A percentile compares a stretch with the other conserved stretches of the same genome.
Evolutionary conservation across 768 basidiomycete species (phyloP).

Genomic region (Nevesoporus exiguus): DNA sequence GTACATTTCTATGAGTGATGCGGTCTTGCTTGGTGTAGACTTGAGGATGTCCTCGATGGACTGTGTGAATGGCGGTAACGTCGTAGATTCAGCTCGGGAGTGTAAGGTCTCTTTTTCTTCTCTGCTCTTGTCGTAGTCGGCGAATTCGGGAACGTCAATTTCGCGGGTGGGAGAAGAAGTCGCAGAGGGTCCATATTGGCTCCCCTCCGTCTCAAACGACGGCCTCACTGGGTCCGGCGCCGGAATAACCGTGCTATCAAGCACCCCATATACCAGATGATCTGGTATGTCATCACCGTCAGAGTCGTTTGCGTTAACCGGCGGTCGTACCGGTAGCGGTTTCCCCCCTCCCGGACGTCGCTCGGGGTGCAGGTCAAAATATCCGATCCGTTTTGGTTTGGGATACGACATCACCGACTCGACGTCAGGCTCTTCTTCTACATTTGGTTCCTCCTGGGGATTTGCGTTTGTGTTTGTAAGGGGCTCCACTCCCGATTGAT

Average conservation of each 20-base stretch:
- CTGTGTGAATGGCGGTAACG: slow-evolving; percentile 21
- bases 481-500: slow-evolving; percentile 18
- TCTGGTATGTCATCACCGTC: slow-evolving; percentile 36
- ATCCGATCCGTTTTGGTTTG: slow-evolving; percentile 47
- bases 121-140: slow-evolving; percentile 17
- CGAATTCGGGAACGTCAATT: slow-evolving; percentile 31
- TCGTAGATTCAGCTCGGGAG: slow-evolving; percentile 28
- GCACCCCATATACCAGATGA: slow-evolving; percentile 32
- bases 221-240: slow-evolving; percentile 28
- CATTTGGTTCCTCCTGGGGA: slow-evolving; percentile 39
- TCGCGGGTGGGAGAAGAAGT: slow-evolving; percentile 25
- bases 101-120: slow-evolving; percentile 26
- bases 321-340: slow-evolving; percentile 24
- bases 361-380: slow-evolving; percentile 80
- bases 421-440: slow-evolving; percentile 42
- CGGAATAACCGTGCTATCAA: slow-evolving; percentile 16
- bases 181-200: slow-evolving; percentile 33
- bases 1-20: slow-evolving; percentile 83
- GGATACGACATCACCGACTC: slow-evolving; percentile 37
- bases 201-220: slow-evolving; percentile 33
- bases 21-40: slow-evolving; percentile 55
- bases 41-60: slow-evolving; percentile 12
- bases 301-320: slow-evolving; percentile 30
- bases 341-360: slow-evolving; percentile 40
- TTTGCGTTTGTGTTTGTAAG: background rate